These are phyloP conservation scores for Nicotiana knightiana DNA, from an alignment of 257 asterid species.

Conservation along the genomic window DNA sequence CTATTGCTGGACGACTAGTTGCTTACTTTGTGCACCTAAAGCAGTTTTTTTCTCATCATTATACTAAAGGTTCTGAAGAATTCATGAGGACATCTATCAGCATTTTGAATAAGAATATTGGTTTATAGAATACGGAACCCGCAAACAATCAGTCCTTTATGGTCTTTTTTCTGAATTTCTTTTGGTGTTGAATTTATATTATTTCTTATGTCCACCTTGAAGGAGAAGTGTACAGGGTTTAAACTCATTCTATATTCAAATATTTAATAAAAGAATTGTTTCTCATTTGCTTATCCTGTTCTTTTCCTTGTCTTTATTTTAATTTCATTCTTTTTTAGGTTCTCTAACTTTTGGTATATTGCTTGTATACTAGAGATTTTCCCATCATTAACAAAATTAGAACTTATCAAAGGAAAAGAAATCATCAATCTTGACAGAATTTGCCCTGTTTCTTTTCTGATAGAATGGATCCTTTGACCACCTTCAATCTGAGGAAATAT, in stretches of 20 bases:
- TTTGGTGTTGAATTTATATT: neutral
- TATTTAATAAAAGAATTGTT: neutral
- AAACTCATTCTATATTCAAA: neutral
- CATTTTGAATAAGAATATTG: neutral
- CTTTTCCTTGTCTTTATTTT: neutral
- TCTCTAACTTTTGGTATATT: neutral
- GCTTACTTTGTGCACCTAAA: neutral
- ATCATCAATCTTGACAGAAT: conserved; percentile 29
- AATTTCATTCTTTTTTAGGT: neutral
- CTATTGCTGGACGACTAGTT: neutral
- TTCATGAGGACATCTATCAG: neutral
- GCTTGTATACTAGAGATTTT: neutral
- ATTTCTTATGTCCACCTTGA: neutral
- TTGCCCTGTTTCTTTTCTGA: conserved; percentile 25
- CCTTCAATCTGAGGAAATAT: conserved; percentile 58
- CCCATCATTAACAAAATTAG: neutral
- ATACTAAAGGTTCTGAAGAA: neutral
- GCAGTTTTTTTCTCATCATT: neutral
- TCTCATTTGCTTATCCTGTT: neutral
- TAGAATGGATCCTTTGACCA: conserved; percentile 88
- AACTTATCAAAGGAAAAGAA: neutral
- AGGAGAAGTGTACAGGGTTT: neutral
- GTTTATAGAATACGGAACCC: neutral
- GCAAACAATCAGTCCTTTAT: neutral
- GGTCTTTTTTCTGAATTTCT: neutral